phyloP scores from a whole-genome alignment of 257 asterid genomes.

The Solanum appendiculatum region DNA sequence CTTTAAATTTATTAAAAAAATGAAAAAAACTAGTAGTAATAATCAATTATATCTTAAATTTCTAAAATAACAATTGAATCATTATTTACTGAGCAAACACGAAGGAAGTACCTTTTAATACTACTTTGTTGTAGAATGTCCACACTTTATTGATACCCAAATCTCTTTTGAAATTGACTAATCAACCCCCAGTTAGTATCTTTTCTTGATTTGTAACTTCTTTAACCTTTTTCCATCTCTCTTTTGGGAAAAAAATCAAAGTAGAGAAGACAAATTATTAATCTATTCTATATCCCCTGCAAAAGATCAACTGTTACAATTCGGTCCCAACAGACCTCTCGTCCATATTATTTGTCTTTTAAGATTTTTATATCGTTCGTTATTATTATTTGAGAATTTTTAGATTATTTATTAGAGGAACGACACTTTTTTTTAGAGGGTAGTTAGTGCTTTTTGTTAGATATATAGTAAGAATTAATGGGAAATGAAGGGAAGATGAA shows the following conservation, averaged over 20 bases:
- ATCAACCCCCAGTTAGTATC: neutral
- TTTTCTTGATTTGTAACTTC: neutral
- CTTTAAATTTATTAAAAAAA: neutral
- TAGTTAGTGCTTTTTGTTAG: neutral
- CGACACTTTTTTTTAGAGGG: too few relatives aligned
- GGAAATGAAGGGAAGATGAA: too few relatives aligned
- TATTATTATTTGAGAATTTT: neutral
- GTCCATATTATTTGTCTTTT: neutral
- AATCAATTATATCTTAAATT: neutral
- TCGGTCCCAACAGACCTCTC: neutral
- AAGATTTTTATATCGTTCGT: neutral
- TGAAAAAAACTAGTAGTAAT: neutral
- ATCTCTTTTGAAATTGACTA: neutral
- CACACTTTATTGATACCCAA: neutral
- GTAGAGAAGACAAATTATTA: neutral
- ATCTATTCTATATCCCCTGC: neutral
- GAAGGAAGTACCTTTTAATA: neutral
- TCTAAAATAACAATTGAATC: neutral
- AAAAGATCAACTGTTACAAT: neutral
- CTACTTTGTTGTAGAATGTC: neutral
- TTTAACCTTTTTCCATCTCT: neutral
- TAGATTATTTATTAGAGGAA: neutral
- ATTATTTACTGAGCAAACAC: neutral
- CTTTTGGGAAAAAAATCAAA: neutral
- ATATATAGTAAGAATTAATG: too few relatives aligned